Evolutionary conservation across 345 rosid genomes (phyloP).

Genomic region (Dimocarpus longan): DNA sequence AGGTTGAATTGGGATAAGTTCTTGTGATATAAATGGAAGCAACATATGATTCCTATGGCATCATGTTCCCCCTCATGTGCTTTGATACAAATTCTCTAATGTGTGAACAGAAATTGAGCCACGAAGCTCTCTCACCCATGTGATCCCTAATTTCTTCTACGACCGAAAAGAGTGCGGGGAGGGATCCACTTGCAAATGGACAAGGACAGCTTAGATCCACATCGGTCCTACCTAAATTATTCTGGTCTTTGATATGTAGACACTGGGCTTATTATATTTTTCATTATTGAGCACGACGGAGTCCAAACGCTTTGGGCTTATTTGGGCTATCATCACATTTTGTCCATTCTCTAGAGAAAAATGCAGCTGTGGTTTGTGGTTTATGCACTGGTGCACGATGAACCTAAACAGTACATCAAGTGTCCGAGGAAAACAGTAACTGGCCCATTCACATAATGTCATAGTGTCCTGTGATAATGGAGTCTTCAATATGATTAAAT

Average conservation of each 20-base stretch:
- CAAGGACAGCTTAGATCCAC: neutral
- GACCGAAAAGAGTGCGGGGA: neutral
- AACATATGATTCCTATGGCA: slow-evolving; percentile 37
- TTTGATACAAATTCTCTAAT: slow-evolving; percentile 15
- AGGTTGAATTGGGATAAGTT: slow-evolving; percentile 30
- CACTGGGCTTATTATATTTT: no score
- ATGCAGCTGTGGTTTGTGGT: no score
- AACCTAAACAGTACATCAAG: no score
- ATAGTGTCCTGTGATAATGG: no score
- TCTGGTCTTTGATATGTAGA: neutral
- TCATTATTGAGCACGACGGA: neutral
- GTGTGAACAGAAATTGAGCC: slow-evolving; percentile 28
- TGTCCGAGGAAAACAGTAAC: no score
- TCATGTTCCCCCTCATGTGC: slow-evolving; percentile 23
- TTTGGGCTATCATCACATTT: neutral
- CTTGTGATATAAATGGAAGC: slow-evolving; percentile 24
- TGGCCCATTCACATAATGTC: no score
- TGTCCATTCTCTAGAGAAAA: neutral
- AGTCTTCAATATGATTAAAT: no score
- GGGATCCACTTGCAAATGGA: neutral
- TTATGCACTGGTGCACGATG: no score
- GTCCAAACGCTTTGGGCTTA: slow-evolving; percentile 7
- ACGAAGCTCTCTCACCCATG: slow-evolving; percentile 15
- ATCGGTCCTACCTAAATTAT: neutral
- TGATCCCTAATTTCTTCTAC: neutral